Conservation (phyloP, 2,329 filamentous ascomycete genomes). For the Beauveria bassiana region DNA sequence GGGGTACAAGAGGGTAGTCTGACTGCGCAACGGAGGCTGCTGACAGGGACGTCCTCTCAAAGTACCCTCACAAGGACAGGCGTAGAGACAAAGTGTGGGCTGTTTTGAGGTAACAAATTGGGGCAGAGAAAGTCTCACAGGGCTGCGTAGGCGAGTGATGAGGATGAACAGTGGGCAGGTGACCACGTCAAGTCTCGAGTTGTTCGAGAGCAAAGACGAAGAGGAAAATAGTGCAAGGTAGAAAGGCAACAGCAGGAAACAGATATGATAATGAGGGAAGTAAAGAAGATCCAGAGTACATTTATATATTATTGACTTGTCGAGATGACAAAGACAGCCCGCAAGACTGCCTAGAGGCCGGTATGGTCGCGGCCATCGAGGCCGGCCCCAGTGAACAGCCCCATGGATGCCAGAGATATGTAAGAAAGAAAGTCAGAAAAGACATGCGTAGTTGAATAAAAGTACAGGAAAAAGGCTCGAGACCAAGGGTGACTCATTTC, state of each 20-base stretch:
- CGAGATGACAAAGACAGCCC: neutral
- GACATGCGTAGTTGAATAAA: neutral
- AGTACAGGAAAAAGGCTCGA: neutral
- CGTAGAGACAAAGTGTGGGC: constrained; percentile 2
- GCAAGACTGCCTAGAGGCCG: neutral
- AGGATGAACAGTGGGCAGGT: constrained; percentile 1
- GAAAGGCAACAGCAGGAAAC: neutral
- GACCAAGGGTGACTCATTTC: neutral
- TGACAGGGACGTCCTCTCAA: neutral
- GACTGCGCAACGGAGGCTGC: constrained; percentile 5
- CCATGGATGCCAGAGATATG: neutral
- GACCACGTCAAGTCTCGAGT: constrained; percentile 1
- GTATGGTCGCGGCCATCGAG: neutral
- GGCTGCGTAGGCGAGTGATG: neutral
- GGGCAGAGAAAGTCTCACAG: neutral
- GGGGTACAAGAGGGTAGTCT: constrained; percentile 7
- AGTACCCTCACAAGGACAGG: neutral
- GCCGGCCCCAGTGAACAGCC: neutral
- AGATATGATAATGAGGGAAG: neutral
- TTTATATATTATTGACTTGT: neutral
- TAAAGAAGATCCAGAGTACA: neutral
- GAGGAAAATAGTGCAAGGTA: neutral
- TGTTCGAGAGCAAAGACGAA: neutral
- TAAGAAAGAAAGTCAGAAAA: neutral
- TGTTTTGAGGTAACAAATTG: neutral